Evolutionary conservation across 179 eudicot species (phyloP), one percentile per base, ranked within the genome.

Genomic region (Amaranthus tricolor): DNA sequence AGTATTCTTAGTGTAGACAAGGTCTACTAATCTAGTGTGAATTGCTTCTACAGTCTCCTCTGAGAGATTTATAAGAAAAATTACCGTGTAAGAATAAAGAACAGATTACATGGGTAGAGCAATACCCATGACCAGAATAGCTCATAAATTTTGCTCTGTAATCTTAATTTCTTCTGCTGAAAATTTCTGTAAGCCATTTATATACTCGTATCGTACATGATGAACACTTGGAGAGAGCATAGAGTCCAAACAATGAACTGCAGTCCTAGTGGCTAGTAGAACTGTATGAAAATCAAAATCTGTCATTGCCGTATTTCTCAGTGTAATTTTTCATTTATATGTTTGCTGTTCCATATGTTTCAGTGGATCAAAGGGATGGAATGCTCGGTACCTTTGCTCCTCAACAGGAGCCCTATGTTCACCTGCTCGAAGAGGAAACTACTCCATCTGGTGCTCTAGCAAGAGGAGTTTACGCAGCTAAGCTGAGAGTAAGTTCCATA

Each of bases 321-420:
- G 14, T 24, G 40, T 72, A 24, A 19, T 44, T 16, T 24, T 31
- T 17, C n/a, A 6, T 17, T 71, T 14, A 55, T 62, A 9, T 10
- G 20, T 63, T 47, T 1, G 16, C 44, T 17, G 19, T 45, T 45
- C 65, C 56, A 54, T 62, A 1, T 77, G 64, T 54, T 78, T 19
- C 85, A 89, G 93, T 89, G 68, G 93, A 89, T 78, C 82, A 82
- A 77, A 78, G 84, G 53, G 81, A 80, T 66, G 88, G 91, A 76
- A 89, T 89, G 93, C 53, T 89, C 50, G 93, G 93, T 31, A 84
- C 91, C 51, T 89, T 87, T 80, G 93, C 93, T 73, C 93, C 93
- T 70, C 89, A 75, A 55, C 77, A 78, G 60, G 89, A 83, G 72
- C 85, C 93, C 44, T 89, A 86, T 51, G 70, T 78, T n/a, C 84